Conservation (phyloP, 2,329 filamentous ascomycete genomes). For the Botrytis fabae region DNA sequence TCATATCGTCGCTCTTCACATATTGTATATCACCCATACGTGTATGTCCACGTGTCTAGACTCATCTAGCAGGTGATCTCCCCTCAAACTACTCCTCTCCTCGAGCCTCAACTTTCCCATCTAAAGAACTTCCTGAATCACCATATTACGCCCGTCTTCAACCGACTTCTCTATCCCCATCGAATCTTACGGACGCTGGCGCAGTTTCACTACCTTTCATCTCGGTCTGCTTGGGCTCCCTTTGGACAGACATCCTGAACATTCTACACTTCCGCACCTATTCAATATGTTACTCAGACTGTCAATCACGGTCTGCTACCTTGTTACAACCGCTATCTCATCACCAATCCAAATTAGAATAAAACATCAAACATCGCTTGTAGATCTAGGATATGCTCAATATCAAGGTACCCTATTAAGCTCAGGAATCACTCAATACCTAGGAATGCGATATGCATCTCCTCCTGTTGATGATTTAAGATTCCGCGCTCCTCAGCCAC, state of each 20-base stretch:
- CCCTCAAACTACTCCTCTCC: background rate
- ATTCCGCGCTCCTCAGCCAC: conserved; percentile 50
- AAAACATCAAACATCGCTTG: background rate
- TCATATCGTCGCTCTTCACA: background rate
- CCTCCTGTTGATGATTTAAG: conserved; percentile 63
- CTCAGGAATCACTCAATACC: conserved; percentile 66
- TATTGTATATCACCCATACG: background rate
- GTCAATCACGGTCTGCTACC: background rate
- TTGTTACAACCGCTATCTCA: background rate
- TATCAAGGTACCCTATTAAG: conserved; percentile 58
- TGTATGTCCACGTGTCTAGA: background rate
- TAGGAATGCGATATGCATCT: conserved; percentile 71
- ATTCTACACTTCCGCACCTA: no score
- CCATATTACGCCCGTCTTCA: background rate
- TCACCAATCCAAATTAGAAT: background rate
- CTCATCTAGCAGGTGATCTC: background rate
- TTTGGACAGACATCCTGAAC: background rate
- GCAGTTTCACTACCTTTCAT: background rate
- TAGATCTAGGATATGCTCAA: conserved; percentile 64
- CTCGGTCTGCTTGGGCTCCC: background rate
- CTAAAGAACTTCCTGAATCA: no score
- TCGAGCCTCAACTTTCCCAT: background rate
- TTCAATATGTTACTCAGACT: background rate
- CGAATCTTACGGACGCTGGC: background rate
- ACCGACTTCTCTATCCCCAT: background rate